These are phyloP conservation scores for Tillandsia leiboldiana DNA, from an alignment of 176 grass and related monocot genomes.

Conservation along the genomic window DNA sequence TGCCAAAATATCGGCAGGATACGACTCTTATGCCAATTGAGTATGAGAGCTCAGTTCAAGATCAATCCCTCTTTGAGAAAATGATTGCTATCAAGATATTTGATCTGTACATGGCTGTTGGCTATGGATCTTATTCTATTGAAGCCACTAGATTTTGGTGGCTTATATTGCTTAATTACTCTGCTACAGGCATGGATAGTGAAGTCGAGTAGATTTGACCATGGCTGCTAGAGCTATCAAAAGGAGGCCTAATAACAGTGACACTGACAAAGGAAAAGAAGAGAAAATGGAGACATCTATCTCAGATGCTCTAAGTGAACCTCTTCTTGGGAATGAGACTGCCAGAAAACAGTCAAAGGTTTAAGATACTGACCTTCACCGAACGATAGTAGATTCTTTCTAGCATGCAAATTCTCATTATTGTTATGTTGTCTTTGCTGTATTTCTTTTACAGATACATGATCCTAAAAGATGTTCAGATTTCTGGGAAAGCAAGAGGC, in stretches of 20 bases:
- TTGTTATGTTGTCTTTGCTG: background rate
- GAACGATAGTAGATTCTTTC: background rate
- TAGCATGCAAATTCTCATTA: too few species aligned
- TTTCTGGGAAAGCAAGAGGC: constrained; percentile 8
- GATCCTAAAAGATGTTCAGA: constrained; percentile 9
- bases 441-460: constrained; percentile 8
- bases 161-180: background rate
- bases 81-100: too few species aligned
- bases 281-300: background rate
- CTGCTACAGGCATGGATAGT: background rate
- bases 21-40: too few species aligned
- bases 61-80: too few species aligned
- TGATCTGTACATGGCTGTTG: too few species aligned
- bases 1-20: too few species aligned
- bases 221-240: constrained; percentile 8
- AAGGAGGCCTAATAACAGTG: background rate
- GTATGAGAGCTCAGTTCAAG: too few species aligned
- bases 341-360: constrained; percentile 2
- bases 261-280: constrained; percentile 9
- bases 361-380: background rate
- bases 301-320: constrained; percentile 1
- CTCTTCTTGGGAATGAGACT: constrained; percentile 3
- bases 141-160: too few species aligned
- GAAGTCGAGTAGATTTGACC: constrained; percentile 5
- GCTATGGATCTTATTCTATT: too few species aligned